Percentiles rank a stretch among this genome's conserved stretches.
phyloP scores from a whole-genome alignment of 805 yeast genomes.

The Ogataea ramenticola region DNA sequence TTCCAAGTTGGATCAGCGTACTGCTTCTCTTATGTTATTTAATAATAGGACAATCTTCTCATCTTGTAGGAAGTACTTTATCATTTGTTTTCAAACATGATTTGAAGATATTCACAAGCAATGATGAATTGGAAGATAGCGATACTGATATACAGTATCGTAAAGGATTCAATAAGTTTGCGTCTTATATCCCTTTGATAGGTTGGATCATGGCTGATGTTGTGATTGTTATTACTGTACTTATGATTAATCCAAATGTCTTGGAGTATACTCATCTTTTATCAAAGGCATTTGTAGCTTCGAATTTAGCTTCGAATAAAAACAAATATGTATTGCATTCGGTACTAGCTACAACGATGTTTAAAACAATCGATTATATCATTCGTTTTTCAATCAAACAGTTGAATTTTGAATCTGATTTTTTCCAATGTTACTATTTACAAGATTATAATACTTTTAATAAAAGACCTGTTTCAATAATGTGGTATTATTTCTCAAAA shows the following conservation, averaged over 20 bases:
- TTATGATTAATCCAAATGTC: constrained; percentile 16
- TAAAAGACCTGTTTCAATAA: neutral
- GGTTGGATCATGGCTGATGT: constrained; percentile 12
- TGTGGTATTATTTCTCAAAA: neutral
- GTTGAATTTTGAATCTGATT: constrained; percentile 3
- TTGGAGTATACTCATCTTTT: constrained; percentile 20
- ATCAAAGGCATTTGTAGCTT: constrained; percentile 28
- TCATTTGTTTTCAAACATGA: constrained; percentile 20
- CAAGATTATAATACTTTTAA: neutral
- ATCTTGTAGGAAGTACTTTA: constrained; percentile 19
- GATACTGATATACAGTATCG: neutral
- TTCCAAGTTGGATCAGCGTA: constrained; percentile 23
- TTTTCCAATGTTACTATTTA: neutral
- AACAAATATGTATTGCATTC: constrained; percentile 23
- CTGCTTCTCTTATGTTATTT: constrained; percentile 13
- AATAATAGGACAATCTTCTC: constrained; percentile 17
- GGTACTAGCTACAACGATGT: constrained; percentile 9
- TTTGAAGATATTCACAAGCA: constrained; percentile 3
- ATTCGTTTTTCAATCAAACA: constrained; percentile 1
- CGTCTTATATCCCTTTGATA: constrained; percentile 4
- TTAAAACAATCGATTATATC: constrained; percentile 12
- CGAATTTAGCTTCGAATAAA: constrained; percentile 24
- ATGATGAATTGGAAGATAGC: neutral
- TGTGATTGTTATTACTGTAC: constrained; percentile 9
- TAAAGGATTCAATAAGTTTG: neutral